Evolutionary conservation across 352 stramenopile genomes (phyloP).

Genomic region (Phytophthora chlamydospora): DNA sequence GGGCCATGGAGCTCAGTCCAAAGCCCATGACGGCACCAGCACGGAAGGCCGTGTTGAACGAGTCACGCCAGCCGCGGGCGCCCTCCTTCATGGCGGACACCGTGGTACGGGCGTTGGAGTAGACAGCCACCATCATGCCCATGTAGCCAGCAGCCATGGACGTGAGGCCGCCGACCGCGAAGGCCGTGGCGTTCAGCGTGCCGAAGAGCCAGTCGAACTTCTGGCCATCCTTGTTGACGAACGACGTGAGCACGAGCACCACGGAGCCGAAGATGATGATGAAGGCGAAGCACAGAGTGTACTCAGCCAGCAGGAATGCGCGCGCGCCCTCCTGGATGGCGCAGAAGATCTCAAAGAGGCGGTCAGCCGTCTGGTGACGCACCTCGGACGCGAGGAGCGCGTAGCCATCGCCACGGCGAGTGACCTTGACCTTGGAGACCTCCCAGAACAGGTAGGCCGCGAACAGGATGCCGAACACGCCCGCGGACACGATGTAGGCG

Average conservation of each 20-base stretch:
- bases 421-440: constrained; percentile 90
- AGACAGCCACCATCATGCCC: constrained; percentile 99
- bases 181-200: constrained; percentile 95
- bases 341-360: constrained; percentile 93
- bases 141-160: constrained; percentile 98
- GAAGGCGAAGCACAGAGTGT: constrained; percentile 98
- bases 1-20: constrained; percentile 95
- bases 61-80: constrained; percentile 92
- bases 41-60: constrained; percentile 98
- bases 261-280: constrained; percentile 90
- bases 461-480: constrained; percentile 85
- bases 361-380: constrained; percentile 83
- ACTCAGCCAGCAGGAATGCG: constrained; percentile 98
- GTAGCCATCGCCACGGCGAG: constrained; percentile 83
- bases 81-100: constrained; percentile 96
- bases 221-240: constrained; percentile 85
- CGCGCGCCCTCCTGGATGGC: constrained; percentile 98
- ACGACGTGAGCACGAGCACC: constrained; percentile 93
- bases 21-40: constrained; percentile 99
- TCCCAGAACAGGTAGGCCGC: constrained; percentile 88
- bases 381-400: constrained; percentile 74
- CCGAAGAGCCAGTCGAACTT: constrained; percentile 91
- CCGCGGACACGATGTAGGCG: constrained; percentile 64
- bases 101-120: constrained; percentile 98
- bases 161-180: constrained; percentile 97